A percentile compares a stretch with the other conserved stretches of the same genome.
phyloP scores from a whole-genome alignment of 176 grass and related monocot species.

The barley (Hordeum vulgare) region MorexV3_pseudomolecules_assembly NC_058524.1:151971828-151972327 shows the following conservation, averaged over 20 bases:
- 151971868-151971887: background rate
- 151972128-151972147: slow-evolving; percentile 66
- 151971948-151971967: slow-evolving; percentile 27
- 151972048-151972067: slow-evolving; percentile 38
- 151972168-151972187: slow-evolving; percentile 38
- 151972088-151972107: slow-evolving; percentile 10
- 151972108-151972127: slow-evolving; percentile 67
- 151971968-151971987: slow-evolving; percentile 74
- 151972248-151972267: background rate
- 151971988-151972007: slow-evolving; percentile 68
- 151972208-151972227: slow-evolving; percentile 65
- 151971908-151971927: background rate
- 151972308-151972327: too few species aligned
- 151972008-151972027: slow-evolving; percentile 69
- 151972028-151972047: slow-evolving; percentile 24
- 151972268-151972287: background rate
- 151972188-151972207: slow-evolving; percentile 25
- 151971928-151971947: background rate
- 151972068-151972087: slow-evolving; percentile 28
- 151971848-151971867: background rate
- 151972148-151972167: slow-evolving; percentile 91
- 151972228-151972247: slow-evolving; percentile 54
- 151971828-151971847: background rate
- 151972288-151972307: too few species aligned
- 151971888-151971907: background rate